Base-by-base conservation (phyloP, 1,284 basidiomycete genomes). In the Rhizoctonia solani region DNA sequence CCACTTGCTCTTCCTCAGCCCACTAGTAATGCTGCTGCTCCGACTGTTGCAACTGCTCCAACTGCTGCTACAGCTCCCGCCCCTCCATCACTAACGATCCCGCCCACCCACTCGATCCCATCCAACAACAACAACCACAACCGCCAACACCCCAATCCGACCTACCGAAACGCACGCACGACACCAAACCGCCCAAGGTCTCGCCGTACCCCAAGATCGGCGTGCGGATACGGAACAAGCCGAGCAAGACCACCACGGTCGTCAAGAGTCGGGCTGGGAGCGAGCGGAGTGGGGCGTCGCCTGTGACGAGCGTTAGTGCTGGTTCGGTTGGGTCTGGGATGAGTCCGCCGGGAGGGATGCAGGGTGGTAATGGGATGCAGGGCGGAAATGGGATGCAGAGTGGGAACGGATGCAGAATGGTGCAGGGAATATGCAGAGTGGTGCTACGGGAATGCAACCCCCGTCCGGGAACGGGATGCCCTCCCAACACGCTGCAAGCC, bases 151-250 rank as follows among this genome's bases (percentile, higher is more conserved):
- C 16, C 4, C 13, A 25, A 29, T 19, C 49, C 49, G 49, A 27
- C 21, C 8, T n/a, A n/a, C 49, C 21, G 21, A 29, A 56, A 32
- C 2, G 54, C 37, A 41, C 49, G 32, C 58, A 21, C 19, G 30
- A 32, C 14, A 47, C 49, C n/a, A 50, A 52, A 19, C 49, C 49
- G 21, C 27, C 41, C 56, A 61, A 61, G 46, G 32, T 39, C 13
- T 61, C 58, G 55, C 55, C 55, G 58, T 61, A 61, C 47, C 58
- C 58, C 42, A 27, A 34, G 19, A 61, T 61, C 21, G 58, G 58
- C 42, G 58, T 61, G 27, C 58, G 58, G 16, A 47, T 61, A 19
- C 46, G 58, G n/a, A 50, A 39, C 46, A 61, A 61, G 32, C 44
- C 58, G 8, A 32, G 19, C 19, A 61, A 61, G 58, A 34, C 25